Evolutionary conservation across 495 filamentous ascomycete genomes (phyloP), one percentile per base, ranked within the genome.

Genomic region (Aspergillus leporis): DNA sequence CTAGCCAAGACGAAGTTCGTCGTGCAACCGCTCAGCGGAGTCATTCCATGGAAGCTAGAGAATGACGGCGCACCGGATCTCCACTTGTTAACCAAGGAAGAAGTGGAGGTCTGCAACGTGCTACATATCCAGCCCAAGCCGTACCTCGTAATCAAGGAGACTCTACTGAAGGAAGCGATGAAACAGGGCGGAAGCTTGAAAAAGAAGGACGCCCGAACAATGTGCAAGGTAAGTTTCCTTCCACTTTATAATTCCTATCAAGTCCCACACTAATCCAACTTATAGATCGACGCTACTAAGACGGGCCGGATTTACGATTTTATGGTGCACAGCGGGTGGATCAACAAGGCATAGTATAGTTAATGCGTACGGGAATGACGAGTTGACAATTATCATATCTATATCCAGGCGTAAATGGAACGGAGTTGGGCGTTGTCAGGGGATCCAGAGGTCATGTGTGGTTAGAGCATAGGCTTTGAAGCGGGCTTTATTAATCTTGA

Each of bases 111-210:
- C 4, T 98, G 95, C 74, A 87, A 87, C 60, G 83, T 86, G 49
- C 78, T 96, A 5, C 84, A 90, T 31, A 72, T 98, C 34, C 86
- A 91, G 71, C 95, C 94, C 1, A 98, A 98, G 72, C 90, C 95
- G 1, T 99, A 97, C 68, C 68, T 96, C 34, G 90, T 90, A 63
- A 92, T 99, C 72, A 98, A 98, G 73, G 92, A 97, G 66, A 84
- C 87, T 28, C 72, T 97, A 36, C 71, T 98, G 47, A 90, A 89
- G 66, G 92, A 97, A 67, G 90, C 93, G 0, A 84, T 96, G 76
- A 93, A 92, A 72, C 84, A 86, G 51, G 91, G 92, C 30, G 94
- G 94, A 2, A 84, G 75, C 32, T 63, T 99, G 23, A 98, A 97
- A 79, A 96, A 92, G 83, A 97, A 95, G 67, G 83, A 87, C 59